Evolutionary conservation across 345 rosid species (phyloP).

Genomic region (Sisymbrium altissimum): DNA sequence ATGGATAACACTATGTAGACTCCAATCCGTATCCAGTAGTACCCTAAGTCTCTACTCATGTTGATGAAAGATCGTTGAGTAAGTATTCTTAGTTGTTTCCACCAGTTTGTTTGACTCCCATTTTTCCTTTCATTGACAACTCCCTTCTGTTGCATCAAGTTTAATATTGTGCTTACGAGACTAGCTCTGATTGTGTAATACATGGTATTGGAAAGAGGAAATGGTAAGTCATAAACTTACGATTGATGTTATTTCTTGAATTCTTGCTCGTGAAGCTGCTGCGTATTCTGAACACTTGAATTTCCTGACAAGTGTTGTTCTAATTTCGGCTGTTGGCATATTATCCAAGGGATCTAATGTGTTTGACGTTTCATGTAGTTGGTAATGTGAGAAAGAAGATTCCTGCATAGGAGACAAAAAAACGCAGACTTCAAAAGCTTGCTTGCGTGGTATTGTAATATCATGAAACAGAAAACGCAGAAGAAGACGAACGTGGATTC

Average conservation of each 20-base stretch:
- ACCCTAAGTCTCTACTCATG: conserved; percentile 80
- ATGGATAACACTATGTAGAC: conserved; percentile 66
- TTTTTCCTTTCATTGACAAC: conserved; percentile 18
- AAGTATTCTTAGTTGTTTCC: conserved; percentile 61
- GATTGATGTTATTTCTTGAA: conserved; percentile 46
- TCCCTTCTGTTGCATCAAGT: conserved; percentile 40
- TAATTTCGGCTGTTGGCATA: conserved; percentile 63
- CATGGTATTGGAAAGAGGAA: not conserved
- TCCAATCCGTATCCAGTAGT: conserved; percentile 76
- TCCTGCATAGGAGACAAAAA: conserved; percentile 13
- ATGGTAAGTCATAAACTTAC: conserved; percentile 44
- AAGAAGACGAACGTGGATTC: conserved; percentile 34
- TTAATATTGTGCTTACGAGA: not conserved
- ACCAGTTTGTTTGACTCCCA: conserved; percentile 54
- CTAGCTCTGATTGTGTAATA: not conserved
- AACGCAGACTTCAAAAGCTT: not conserved
- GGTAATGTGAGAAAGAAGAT: conserved; percentile 27
- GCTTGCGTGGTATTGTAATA: not conserved
- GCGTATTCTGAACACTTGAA: conserved; percentile 58
- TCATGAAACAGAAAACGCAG: conserved; percentile 1
- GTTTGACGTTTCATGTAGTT: conserved; percentile 45
- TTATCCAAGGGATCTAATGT: conserved; percentile 61
- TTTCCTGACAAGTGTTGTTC: conserved; percentile 58
- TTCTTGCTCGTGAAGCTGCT: conserved; percentile 45
- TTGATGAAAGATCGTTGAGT: conserved; percentile 69